Percentiles rank a stretch among this genome's conserved stretches.
Evolutionary conservation across 1,284 basidiomycete genomes (phyloP).

Genomic region (Trichosporon inkin): DNA sequence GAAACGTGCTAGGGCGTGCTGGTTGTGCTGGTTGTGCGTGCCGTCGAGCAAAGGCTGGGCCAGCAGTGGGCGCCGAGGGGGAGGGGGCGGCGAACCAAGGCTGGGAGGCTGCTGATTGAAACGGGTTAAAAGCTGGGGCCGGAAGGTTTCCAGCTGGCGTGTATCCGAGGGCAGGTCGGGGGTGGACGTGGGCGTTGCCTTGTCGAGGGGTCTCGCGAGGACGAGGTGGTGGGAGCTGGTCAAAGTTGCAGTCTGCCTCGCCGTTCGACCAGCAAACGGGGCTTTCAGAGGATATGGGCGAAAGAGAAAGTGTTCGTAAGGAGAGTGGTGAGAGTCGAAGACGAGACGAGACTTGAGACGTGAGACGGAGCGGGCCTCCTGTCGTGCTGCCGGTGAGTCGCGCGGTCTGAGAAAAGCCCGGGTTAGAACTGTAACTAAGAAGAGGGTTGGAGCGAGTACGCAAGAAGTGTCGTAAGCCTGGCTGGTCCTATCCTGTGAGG

Average conservation of each 20-base stretch:
- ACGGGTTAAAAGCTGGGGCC: too few species aligned
- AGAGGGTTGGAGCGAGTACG: too few species aligned
- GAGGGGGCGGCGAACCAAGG: background rate
- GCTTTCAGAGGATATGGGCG: conserved; percentile 1
- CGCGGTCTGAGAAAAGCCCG: too few species aligned
- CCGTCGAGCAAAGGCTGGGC: background rate
- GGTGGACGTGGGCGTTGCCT: background rate
- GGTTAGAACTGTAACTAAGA: too few species aligned
- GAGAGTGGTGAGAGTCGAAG: background rate
- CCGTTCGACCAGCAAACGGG: conserved; percentile 6
- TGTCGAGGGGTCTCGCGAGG: background rate
- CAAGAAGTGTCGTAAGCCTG: too few species aligned
- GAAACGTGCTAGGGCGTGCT: conserved; percentile 5
- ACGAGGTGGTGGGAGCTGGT: background rate
- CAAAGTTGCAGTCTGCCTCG: background rate
- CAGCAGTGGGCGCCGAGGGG: background rate
- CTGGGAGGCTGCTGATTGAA: background rate
- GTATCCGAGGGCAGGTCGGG: background rate
- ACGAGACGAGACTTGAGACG: too few species aligned
- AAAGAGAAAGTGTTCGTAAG: conserved; percentile 9
- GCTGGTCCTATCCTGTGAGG: too few species aligned
- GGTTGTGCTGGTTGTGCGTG: background rate
- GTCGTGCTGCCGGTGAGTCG: too few species aligned
- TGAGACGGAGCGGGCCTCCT: too few species aligned
- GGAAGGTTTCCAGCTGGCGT: too few species aligned